Percentiles rank a stretch among this genome's conserved stretches.
Evolutionary conservation across 169 alveolate species (phyloP).

Genomic region (Eimeria sp.): DNA sequence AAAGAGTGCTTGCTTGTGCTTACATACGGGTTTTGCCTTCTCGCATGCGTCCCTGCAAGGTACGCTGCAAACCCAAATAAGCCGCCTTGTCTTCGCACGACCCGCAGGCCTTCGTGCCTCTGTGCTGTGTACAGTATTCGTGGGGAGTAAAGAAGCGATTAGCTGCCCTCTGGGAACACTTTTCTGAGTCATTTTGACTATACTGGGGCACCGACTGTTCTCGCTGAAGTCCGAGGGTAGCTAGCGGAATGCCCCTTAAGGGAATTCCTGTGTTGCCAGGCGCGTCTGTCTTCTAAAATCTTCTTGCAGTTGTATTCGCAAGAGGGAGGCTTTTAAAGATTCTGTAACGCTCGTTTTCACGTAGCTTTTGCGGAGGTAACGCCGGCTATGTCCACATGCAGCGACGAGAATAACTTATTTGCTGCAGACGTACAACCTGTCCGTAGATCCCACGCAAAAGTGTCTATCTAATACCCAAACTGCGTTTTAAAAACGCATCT

Average conservation of each 20-base stretch:
- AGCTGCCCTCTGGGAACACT: background rate
- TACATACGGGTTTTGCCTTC: background rate
- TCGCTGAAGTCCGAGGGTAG: too few relatives aligned
- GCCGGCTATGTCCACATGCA: background rate
- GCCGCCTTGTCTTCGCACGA: background rate
- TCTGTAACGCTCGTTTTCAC: background rate
- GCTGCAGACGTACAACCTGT: background rate
- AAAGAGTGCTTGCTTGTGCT: background rate
- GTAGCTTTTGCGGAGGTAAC: background rate
- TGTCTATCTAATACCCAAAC: background rate
- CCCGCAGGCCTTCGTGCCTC: background rate
- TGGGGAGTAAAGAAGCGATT: background rate
- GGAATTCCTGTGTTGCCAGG: background rate
- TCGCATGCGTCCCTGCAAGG: background rate
- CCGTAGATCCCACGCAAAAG: background rate
- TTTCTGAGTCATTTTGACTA: background rate
- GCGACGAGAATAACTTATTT: background rate
- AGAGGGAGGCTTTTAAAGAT: background rate
- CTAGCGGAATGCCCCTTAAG: background rate
- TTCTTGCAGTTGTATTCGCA: background rate
- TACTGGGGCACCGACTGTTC: background rate
- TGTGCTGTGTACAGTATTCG: background rate
- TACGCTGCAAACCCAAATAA: background rate
- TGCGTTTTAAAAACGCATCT: background rate
- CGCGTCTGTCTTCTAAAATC: background rate